Evolutionary conservation across 148 eudicot species (phyloP).

Genomic region (Rhododendron ferrugineum): DNA sequence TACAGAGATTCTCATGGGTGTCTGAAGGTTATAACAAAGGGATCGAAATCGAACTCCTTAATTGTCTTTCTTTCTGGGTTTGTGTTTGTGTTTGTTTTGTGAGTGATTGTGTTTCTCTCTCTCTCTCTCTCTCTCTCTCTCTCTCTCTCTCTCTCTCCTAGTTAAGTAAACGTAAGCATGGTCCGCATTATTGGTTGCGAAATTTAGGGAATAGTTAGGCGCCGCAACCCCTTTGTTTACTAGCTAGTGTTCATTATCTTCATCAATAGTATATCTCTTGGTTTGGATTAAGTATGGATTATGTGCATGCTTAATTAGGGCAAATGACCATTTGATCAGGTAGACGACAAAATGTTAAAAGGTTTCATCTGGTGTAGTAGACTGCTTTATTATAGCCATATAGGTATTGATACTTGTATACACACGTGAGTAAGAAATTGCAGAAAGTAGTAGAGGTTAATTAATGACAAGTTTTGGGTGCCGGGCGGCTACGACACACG

Average conservation of each 20-base stretch:
- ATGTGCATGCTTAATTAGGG: neutral
- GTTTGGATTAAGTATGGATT: neutral
- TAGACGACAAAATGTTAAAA: neutral
- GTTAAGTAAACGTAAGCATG: neutral
- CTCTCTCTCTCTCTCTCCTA: neutral
- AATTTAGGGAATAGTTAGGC: constrained; percentile 39
- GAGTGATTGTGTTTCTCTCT: neutral
- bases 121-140: neutral
- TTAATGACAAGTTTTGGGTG: too few species aligned
- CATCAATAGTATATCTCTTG: neutral
- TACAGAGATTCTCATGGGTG: too few species aligned
- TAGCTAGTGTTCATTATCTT: neutral
- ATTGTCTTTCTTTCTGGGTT: too few species aligned
- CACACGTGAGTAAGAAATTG: neutral
- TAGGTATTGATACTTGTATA: neutral
- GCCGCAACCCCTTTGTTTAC: constrained; percentile 18
- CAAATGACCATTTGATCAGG: neutral
- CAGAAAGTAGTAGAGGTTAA: too few species aligned
- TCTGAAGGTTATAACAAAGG: too few species aligned
- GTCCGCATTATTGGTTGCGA: constrained; percentile 22
- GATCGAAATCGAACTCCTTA: too few species aligned
- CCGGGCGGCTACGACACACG: too few species aligned
- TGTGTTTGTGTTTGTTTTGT: too few species aligned
- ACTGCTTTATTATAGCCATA: neutral
- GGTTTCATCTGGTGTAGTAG: neutral